Evolutionary conservation across 257 asterid genomes (phyloP).

Genomic region (Fraxinus excelsior): DNA sequence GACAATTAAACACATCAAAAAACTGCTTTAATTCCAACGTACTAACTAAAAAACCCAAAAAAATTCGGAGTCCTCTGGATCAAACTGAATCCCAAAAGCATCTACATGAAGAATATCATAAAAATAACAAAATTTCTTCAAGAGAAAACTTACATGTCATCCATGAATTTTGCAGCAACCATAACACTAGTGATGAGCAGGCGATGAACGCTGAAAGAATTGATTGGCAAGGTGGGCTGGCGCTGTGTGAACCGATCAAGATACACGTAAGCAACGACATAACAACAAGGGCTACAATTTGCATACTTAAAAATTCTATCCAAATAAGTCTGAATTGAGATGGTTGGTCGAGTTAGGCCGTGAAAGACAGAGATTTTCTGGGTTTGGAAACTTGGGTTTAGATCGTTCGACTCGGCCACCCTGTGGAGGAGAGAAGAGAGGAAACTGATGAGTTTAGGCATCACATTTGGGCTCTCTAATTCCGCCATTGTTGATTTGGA

Average conservation of each 20-base stretch:
- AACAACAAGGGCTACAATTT: slow-evolving; percentile 90
- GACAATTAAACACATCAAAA: not conserved
- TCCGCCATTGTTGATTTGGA: slow-evolving; percentile 57
- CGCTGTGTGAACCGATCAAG: slow-evolving; percentile 85
- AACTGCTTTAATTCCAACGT: not conserved
- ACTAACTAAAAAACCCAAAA: not conserved
- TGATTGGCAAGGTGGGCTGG: slow-evolving; percentile 75
- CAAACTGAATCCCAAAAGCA: not conserved
- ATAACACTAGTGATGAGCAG: slow-evolving; percentile 90
- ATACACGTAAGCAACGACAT: slow-evolving; percentile 82
- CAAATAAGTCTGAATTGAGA: slow-evolving; percentile 71
- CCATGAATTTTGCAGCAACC: slow-evolving; percentile 98
- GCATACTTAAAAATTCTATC: slow-evolving; percentile 89
- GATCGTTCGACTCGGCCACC: slow-evolving; percentile 80
- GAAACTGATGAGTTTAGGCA: slow-evolving; percentile 68
- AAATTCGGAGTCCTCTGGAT: not conserved
- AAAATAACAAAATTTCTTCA: not conserved
- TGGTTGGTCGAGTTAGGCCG: slow-evolving; percentile 72
- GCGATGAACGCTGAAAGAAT: slow-evolving; percentile 82
- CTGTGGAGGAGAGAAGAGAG: slow-evolving; percentile 79
- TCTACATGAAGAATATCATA: not conserved
- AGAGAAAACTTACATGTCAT: slow-evolving; percentile 64
- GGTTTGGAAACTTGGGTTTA: slow-evolving; percentile 33
- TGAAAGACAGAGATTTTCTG: slow-evolving; percentile 79
- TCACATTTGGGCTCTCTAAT: slow-evolving; percentile 56